A percentile compares a stretch with the other conserved stretches of the same genome.
Evolutionary conservation across 2,329 filamentous ascomycete species (phyloP).

Genomic region (Talaromyces sp.): DNA sequence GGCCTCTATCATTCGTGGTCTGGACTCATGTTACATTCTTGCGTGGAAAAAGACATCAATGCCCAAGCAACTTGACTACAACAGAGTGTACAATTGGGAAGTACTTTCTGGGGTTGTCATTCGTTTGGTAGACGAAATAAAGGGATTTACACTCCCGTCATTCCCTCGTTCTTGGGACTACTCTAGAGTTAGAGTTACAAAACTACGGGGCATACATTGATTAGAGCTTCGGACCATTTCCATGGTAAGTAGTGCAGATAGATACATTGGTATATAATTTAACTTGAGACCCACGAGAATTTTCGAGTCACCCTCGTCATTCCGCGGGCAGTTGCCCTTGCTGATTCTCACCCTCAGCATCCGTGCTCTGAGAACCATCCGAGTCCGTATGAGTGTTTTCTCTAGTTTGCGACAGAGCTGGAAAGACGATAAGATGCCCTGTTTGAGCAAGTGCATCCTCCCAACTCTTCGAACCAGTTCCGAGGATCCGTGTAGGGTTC

Average conservation of each 20-base stretch:
- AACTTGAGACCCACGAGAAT: neutral
- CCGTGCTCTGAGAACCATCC: slow-evolving; percentile 11
- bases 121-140: too few species aligned
- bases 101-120: neutral
- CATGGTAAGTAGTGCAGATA: neutral
- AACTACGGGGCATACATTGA: too few species aligned
- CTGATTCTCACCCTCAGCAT: neutral
- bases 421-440: slow-evolving; percentile 28
- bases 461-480: slow-evolving; percentile 52
- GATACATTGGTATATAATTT: neutral
- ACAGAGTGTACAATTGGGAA: neutral
- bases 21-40: neutral
- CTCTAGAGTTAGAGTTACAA: neutral
- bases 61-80: neutral
- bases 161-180: neutral
- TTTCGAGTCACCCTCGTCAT: neutral
- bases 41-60: neutral
- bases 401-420: slow-evolving; percentile 17
- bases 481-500: slow-evolving; percentile 58
- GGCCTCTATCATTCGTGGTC: slow-evolving; percentile 3
- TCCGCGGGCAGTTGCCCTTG: neutral
- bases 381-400: slow-evolving; percentile 18
- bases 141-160: too few species aligned
- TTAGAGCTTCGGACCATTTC: neutral
- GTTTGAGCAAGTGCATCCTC: slow-evolving; percentile 31